Evolutionary conservation across 176 grass and related monocot genomes (phyloP).

Genomic region (Panicum miliaceum): DNA sequence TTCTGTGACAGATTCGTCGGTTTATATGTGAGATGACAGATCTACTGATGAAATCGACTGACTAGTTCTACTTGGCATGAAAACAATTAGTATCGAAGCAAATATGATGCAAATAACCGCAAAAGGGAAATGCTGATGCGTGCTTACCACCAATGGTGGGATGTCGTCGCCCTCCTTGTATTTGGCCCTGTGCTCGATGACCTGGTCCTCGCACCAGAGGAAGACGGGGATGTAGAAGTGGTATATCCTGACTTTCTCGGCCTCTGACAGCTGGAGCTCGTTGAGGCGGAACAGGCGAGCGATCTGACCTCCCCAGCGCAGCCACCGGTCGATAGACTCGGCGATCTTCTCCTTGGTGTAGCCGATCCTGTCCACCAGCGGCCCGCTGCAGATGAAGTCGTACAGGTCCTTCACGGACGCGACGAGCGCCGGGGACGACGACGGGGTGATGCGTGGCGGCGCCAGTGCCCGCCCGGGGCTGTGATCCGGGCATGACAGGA

Average conservation of each 20-base stretch:
- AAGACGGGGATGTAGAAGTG: constrained; percentile 92
- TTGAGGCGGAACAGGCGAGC: constrained; percentile 76
- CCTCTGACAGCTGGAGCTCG: constrained; percentile 61
- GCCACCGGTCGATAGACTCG: constrained; percentile 80
- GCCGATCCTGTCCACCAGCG: constrained; percentile 79
- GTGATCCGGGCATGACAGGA: constrained; percentile 51
- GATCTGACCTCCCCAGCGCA: constrained; percentile 58
- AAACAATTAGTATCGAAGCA: background rate
- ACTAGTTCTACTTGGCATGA: constrained; percentile 22
- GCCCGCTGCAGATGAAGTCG: constrained; percentile 81
- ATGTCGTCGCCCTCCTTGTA: constrained; percentile 79
- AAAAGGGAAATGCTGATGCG: background rate
- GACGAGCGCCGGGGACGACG: constrained; percentile 68
- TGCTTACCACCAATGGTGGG: constrained; percentile 82
- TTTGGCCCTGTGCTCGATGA: constrained; percentile 64
- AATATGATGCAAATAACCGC: background rate
- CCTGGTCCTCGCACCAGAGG: constrained; percentile 92
- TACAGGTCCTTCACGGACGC: constrained; percentile 76
- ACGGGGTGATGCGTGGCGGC: constrained; percentile 37
- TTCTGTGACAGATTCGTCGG: background rate
- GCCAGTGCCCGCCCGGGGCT: background rate
- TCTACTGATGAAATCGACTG: background rate
- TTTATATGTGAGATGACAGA: background rate
- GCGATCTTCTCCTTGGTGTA: constrained; percentile 65
- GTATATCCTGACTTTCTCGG: constrained; percentile 88